A percentile compares a stretch with the other conserved stretches of the same genome.
phyloP scores from a whole-genome alignment of 75 land plant genomes.

The Ceratopteris richardii region DNA sequence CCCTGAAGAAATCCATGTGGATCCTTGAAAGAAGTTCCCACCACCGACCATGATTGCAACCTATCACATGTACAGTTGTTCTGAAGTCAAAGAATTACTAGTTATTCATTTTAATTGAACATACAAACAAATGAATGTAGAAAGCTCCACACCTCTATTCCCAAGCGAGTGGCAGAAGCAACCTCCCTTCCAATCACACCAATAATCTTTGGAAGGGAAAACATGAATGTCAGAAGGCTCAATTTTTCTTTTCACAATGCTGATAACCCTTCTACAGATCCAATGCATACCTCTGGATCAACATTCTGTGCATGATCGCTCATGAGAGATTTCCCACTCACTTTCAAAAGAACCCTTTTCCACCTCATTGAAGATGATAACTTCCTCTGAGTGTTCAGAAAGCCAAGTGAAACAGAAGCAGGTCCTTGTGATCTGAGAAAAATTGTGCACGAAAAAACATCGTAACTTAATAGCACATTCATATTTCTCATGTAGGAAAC shows the following conservation, averaged over 20 bases:
- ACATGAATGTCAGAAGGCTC: too few species aligned
- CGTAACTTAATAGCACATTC: neutral
- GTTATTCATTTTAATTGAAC: neutral
- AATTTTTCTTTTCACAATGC: too few species aligned
- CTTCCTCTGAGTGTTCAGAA: conserved; percentile 20
- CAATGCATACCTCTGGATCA: conserved; percentile 50
- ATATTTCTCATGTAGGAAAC: too few species aligned
- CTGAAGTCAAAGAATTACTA: too few species aligned
- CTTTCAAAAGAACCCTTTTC: conserved; percentile 66
- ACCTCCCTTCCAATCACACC: conserved; percentile 60
- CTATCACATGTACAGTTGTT: conserved; percentile 15
- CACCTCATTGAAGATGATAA: conserved; percentile 30
- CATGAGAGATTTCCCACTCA: conserved; percentile 58
- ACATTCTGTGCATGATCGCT: conserved; percentile 46
- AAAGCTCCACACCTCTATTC: conserved; percentile 47
- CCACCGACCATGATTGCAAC: conserved; percentile 79
- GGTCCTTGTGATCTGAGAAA: neutral
- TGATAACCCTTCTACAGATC: too few species aligned
- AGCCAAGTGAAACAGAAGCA: conserved; percentile 8
- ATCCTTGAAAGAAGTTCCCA: conserved; percentile 69
- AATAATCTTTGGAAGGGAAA: conserved; percentile 31
- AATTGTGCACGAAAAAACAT: neutral
- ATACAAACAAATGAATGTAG: neutral
- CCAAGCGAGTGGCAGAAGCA: conserved; percentile 40
- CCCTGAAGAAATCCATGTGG: conserved; percentile 57